A percentile compares a stretch with the other conserved stretches of the same genome.
These are phyloP conservation scores for Phaeolepiota aurea DNA, from an alignment of 768 basidiomycete genomes.

Conservation along the genomic window DNA sequence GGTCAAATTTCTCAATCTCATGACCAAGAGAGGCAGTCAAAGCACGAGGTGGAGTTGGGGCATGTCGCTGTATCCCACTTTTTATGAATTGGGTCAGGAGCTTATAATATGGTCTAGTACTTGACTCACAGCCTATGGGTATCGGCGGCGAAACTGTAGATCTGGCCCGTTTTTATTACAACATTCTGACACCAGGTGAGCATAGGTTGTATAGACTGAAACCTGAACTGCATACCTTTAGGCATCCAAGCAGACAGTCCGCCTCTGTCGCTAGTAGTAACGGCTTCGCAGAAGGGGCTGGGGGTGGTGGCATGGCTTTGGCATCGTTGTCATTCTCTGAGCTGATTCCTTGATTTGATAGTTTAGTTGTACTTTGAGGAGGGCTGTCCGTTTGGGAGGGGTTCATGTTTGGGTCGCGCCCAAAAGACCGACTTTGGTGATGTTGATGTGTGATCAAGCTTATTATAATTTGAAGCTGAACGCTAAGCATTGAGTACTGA, in stretches of 20 bases:
- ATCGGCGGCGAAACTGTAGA: conserved; percentile 64
- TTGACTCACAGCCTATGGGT: conserved; percentile 49
- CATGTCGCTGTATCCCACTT: conserved; percentile 53
- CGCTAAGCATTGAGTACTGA: too few relatives aligned
- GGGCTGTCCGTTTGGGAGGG: too few relatives aligned
- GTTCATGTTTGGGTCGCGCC: too few relatives aligned
- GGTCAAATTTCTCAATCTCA: conserved; percentile 74
- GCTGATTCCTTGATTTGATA: too few relatives aligned
- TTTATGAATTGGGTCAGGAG: conserved; percentile 1
- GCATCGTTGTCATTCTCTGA: too few relatives aligned
- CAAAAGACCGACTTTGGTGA: too few relatives aligned
- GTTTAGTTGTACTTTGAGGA: too few relatives aligned
- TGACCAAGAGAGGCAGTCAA: conserved; percentile 58
- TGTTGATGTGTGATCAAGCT: too few relatives aligned
- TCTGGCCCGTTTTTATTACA: conserved; percentile 62
- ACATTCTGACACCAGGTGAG: conserved; percentile 49
- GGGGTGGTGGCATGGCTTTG: conserved; percentile 40
- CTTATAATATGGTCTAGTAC: neutral
- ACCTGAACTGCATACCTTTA: too few relatives aligned
- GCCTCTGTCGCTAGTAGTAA: conserved; percentile 59
- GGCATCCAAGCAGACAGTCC: conserved; percentile 42
- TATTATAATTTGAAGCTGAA: too few relatives aligned
- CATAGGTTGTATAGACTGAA: neutral
- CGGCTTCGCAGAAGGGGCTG: conserved; percentile 32
- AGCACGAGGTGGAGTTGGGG: conserved; percentile 55